These are phyloP conservation scores for Phytophthora ramorum DNA, from an alignment of 352 stramenopile genomes.

Conservation along the genomic window DNA sequence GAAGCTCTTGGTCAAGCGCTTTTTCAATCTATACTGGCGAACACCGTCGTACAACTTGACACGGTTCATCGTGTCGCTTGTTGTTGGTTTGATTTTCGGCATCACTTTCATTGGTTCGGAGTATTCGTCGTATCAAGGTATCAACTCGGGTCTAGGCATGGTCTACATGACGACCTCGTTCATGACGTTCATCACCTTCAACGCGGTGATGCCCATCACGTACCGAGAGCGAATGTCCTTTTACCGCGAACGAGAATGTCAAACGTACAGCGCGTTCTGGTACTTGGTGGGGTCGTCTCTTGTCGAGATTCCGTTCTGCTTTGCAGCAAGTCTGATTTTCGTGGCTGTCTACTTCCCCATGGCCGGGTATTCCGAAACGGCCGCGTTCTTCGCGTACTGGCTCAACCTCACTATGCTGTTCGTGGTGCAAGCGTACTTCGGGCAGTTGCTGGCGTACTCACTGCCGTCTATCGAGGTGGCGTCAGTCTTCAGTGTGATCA, in stretches of 20 bases:
- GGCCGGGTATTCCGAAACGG: constrained; percentile 12
- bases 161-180: constrained; percentile 69
- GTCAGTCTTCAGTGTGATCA: constrained; percentile 35
- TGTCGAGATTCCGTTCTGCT: constrained; percentile 28
- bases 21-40: constrained; percentile 13
- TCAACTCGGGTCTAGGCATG: constrained; percentile 56
- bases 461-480: constrained; percentile 43
- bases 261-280: constrained; percentile 23
- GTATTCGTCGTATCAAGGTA: constrained; percentile 33
- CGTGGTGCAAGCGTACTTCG: constrained; percentile 55
- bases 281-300: constrained; percentile 22
- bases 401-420: constrained; percentile 47
- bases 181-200: constrained; percentile 30
- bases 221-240: constrained; percentile 12
- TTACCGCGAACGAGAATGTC: constrained; percentile 17
- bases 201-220: constrained; percentile 50
- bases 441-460: constrained; percentile 46
- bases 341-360: constrained; percentile 21
- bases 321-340: constrained; percentile 19
- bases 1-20: constrained; percentile 12
- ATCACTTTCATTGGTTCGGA: constrained; percentile 23
- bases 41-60: constrained; percentile 22
- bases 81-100: constrained; percentile 14
- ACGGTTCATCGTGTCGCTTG: constrained; percentile 14
- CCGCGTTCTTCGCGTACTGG: constrained; percentile 47